A percentile compares a stretch with the other conserved stretches of the same genome.
phyloP scores from a whole-genome alignment of 228 moss, liverwort and hornwort genomes.

The Sphagnum magellanicum region DNA sequence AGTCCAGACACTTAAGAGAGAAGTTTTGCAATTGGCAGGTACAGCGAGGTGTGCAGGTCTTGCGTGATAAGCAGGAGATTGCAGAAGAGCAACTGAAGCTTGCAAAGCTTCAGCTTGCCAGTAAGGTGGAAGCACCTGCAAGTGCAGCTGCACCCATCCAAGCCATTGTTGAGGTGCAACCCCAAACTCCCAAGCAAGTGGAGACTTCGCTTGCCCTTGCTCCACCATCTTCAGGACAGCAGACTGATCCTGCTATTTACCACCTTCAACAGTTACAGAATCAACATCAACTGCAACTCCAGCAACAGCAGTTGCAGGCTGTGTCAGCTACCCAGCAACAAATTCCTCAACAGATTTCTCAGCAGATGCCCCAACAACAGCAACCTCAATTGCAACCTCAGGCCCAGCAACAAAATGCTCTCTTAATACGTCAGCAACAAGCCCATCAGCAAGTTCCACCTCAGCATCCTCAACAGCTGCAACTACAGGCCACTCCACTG shows the following conservation, averaged over 20 bases:
- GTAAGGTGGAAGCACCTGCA: slow-evolving; percentile 31
- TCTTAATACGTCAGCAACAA: not conserved
- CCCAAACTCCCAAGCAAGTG: slow-evolving; percentile 25
- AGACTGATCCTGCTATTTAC: slow-evolving; percentile 6
- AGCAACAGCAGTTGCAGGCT: slow-evolving; percentile 13
- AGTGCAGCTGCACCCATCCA: slow-evolving; percentile 9
- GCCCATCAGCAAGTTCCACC: not conserved
- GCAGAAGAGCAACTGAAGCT: slow-evolving; percentile 81
- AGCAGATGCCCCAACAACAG: slow-evolving; percentile 5
- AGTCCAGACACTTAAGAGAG: not conserved
- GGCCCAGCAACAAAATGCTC: not conserved
- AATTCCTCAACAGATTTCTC: slow-evolving; percentile 12
- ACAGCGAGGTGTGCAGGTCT: slow-evolving; percentile 77
- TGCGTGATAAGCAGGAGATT: slow-evolving; percentile 80
- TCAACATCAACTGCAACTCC: slow-evolving; percentile 17
- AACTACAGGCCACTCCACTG: slow-evolving; percentile 33
- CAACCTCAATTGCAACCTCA: slow-evolving; percentile 10
- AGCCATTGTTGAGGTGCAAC: slow-evolving; percentile 41
- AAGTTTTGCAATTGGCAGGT: slow-evolving; percentile 37
- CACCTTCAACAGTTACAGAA: slow-evolving; percentile 7
- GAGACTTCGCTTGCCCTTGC: slow-evolving; percentile 27
- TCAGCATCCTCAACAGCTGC: slow-evolving; percentile 13
- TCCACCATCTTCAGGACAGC: slow-evolving; percentile 21
- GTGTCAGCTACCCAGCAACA: slow-evolving; percentile 11
- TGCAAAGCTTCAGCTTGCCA: slow-evolving; percentile 56